Evolutionary conservation across 2,329 filamentous ascomycete species (phyloP), one percentile per base, ranked within the genome.

Genomic region (Xylaria digitata): DNA sequence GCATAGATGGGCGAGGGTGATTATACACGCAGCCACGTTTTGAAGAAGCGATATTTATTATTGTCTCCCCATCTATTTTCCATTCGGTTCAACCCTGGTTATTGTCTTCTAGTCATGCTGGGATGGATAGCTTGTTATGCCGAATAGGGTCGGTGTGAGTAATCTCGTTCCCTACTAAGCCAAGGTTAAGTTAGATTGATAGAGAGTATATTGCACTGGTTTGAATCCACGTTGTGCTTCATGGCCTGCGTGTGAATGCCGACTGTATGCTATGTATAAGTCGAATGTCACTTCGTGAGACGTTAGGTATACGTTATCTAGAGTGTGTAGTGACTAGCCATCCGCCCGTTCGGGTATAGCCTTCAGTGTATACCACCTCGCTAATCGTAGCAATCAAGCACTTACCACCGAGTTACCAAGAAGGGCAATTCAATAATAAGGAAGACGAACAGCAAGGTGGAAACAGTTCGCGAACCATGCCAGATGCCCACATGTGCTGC

Each of bases 401-500:
- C 6, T 9, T 17, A 49, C 15, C 26, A 3, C n/a, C 13, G n/a
- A 30, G 46, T 32, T 6, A 8, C 13, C n/a, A 23, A 45, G 15
- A 42, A 4, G 0, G 17, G 11, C 1, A 56, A 19, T 43, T 57
- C 30, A 23, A 23, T 7, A 48, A 21, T 49, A 26, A 26, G 8
- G 37, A 34, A 37, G 32, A 32, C 26, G 15, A 21, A 17, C 40
- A 15, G 46, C 40, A 58, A 65, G 56, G 23, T 19, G 42, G 32
- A 3, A 52, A 46, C 43, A n/a, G 54, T 19, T 49, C 42, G 64
- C 64, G 64, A 48, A 66, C 64, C 48, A 59, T 23, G 26, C 17
- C 34, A 17, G 17, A 21, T 40, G 56, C 56, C 56, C 56, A 49
- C 50, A 57, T 52, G 21, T 53, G 11, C 59, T 62, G 46, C 19